phyloP scores from a whole-genome alignment of 306 rosid species.

The Prunus davidiana region DNA sequence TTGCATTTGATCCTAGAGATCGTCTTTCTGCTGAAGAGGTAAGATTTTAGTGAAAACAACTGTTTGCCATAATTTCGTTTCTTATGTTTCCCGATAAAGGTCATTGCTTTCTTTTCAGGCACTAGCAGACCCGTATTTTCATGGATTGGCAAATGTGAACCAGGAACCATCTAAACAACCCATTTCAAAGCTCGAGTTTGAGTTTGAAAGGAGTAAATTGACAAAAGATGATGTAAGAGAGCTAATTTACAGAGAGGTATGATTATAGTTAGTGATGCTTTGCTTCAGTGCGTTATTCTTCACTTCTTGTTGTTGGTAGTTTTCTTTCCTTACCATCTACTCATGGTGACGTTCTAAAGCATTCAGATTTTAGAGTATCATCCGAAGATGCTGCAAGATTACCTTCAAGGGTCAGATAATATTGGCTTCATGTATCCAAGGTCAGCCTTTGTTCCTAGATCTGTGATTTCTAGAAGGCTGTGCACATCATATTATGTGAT shows the following conservation, averaged over 20 bases:
- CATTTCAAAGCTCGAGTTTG: conserved; percentile 61
- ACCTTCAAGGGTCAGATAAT: conserved; percentile 48
- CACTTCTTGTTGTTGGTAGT: conserved; percentile 8
- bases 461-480: not conserved
- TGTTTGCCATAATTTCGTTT: not conserved
- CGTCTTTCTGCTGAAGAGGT: conserved; percentile 70
- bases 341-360: conserved; percentile 14
- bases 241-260: conserved; percentile 68
- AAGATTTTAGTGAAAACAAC: conserved; percentile 13
- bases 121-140: conserved; percentile 58
- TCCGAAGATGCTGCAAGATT: conserved; percentile 63
- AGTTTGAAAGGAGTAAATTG: conserved; percentile 56
- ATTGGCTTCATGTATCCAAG: conserved; percentile 66
- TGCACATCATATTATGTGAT: too few relatives aligned
- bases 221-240: conserved; percentile 54
- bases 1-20: conserved; percentile 62
- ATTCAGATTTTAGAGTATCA: conserved; percentile 68
- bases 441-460: conserved; percentile 26
- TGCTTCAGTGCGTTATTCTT: conserved; percentile 1
- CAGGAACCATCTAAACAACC: conserved; percentile 52
- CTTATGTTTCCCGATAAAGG: conserved; percentile 5
- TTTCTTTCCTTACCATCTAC: conserved; percentile 6
- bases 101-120: conserved; percentile 40
- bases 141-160: conserved; percentile 47
- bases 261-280: conserved; percentile 5